A percentile compares a stretch with the other conserved stretches of the same genome.
These are phyloP conservation scores for Suillus brevipes DNA, from an alignment of 768 basidiomycete genomes.

Conservation along the genomic window DNA sequence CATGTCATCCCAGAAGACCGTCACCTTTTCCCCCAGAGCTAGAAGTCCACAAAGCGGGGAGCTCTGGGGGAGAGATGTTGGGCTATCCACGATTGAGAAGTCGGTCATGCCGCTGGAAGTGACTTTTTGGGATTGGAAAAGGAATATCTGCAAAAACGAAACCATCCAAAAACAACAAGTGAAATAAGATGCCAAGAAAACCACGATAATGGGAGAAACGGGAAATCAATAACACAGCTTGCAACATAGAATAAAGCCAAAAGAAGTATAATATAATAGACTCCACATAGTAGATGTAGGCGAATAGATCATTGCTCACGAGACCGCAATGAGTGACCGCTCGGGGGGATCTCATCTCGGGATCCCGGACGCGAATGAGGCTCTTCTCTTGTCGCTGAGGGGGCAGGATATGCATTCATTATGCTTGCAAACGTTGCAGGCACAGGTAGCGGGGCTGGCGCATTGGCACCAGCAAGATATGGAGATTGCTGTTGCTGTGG, in stretches of 20 bases:
- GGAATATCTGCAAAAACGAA: conserved; percentile 1
- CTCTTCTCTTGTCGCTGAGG: conserved; percentile 27
- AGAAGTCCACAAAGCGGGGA: background rate
- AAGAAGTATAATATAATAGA: conserved; percentile 7
- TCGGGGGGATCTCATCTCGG: conserved; percentile 21
- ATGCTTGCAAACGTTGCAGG: conserved; percentile 66
- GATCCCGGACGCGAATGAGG: conserved; percentile 29
- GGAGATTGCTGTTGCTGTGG: conserved; percentile 25
- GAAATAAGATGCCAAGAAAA: background rate
- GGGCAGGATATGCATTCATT: conserved; percentile 65
- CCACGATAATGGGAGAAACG: background rate
- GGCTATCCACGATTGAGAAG: background rate
- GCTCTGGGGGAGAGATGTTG: background rate
- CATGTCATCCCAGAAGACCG: conserved; percentile 21
- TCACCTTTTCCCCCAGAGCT: conserved; percentile 4
- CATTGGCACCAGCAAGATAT: conserved; percentile 17
- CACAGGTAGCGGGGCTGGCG: conserved; percentile 30
- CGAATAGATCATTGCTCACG: background rate
- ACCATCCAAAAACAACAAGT: background rate
- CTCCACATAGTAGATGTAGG: conserved; percentile 1
- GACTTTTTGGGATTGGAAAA: background rate
- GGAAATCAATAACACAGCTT: background rate
- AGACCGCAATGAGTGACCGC: conserved; percentile 1
- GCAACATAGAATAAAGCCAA: conserved; percentile 5
- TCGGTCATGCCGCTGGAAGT: background rate